Evolutionary conservation across 352 stramenopile genomes (phyloP), one percentile per base, ranked within the genome.

Genomic region (Thalassiosira livingstoniorum): DNA sequence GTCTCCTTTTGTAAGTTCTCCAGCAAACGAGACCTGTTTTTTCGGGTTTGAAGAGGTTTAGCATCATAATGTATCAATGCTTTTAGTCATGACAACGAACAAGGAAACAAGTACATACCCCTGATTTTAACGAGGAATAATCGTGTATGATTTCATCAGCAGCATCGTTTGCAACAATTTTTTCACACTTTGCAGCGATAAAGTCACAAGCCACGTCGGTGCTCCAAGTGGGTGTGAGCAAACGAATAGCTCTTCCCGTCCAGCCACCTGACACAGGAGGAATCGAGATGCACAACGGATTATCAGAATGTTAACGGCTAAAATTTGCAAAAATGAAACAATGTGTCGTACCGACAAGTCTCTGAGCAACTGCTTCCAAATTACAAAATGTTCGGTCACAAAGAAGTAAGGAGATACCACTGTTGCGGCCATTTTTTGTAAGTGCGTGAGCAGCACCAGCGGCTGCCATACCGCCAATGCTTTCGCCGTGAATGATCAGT

Each of bases 331-430:
- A n/a, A n/a, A n/a, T n/a, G n/a, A 58, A 58, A 58, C 21, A 18
- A 18, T 10, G 10, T 51, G 10, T 51, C 47, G 21, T n/a, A 58
- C 47, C 67, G 29, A 95, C 86, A 4, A 95, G 76, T 54, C 89
- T 78, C 57, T 93, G 87, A n/a, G 91, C 91, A 1, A 91, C 81
- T 13, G 87, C 83, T 76, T 94, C 83, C n/a, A 95, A 62, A 63
- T 94, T 94, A 66, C 83, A 92, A 82, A 95, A 95, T 4, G 91
- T 94, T 73, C 91, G 70, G 80, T 95, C 91, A 53, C 89, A 93
- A 78, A 95, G 85, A 15, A 95, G 74, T 18, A 95, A 68, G 11
- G 82, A 75, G 18, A 92, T n/a, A 45, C 78, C 21, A 18, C 53
- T 55, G 29, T 39, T 35, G 29, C 23, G 27, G 10, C 29, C 27